Evolutionary conservation across 768 basidiomycete species (phyloP).

Genomic region (Pholiota microspora): DNA sequence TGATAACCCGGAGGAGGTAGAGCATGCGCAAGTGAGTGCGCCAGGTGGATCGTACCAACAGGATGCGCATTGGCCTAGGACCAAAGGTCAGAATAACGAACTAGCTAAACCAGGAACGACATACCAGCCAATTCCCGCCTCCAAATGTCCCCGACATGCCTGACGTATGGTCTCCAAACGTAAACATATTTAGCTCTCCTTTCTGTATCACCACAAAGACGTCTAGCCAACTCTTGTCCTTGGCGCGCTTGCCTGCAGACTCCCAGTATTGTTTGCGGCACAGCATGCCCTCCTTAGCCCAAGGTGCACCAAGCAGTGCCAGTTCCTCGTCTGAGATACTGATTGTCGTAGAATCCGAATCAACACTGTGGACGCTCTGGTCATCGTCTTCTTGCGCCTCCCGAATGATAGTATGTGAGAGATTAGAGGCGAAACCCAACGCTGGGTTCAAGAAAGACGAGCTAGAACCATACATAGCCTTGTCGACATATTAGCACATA

Average conservation of each 20-base stretch:
- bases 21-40: conserved; percentile 85
- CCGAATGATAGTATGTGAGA: conserved; percentile 94
- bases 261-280: conserved; percentile 96
- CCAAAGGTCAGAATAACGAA: conserved; percentile 9
- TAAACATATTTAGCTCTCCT: conserved; percentile 95
- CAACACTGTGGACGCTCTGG: conserved; percentile 63
- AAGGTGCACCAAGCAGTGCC: conserved; percentile 92
- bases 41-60: conserved; percentile 80
- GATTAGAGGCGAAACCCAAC: conserved; percentile 94
- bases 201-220: conserved; percentile 95
- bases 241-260: conserved; percentile 75
- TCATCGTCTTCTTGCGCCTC: conserved; percentile 91
- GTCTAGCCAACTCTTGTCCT: conserved; percentile 89
- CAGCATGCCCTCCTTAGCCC: conserved; percentile 98
- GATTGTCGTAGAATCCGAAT: conserved; percentile 66
- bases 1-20: conserved; percentile 93
- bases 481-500: conserved; percentile 4
- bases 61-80: conserved; percentile 79
- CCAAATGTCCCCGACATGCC: conserved; percentile 71
- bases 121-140: conserved; percentile 97
- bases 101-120: conserved; percentile 32
- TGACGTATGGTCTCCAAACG: conserved; percentile 77
- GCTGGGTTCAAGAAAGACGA: conserved; percentile 77
- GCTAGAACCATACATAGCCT: conserved; percentile 63
- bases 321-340: conserved; percentile 95